phyloP scores from a whole-genome alignment of 2,329 filamentous ascomycete species.

The Emergomyces pasteurianus region DNA sequence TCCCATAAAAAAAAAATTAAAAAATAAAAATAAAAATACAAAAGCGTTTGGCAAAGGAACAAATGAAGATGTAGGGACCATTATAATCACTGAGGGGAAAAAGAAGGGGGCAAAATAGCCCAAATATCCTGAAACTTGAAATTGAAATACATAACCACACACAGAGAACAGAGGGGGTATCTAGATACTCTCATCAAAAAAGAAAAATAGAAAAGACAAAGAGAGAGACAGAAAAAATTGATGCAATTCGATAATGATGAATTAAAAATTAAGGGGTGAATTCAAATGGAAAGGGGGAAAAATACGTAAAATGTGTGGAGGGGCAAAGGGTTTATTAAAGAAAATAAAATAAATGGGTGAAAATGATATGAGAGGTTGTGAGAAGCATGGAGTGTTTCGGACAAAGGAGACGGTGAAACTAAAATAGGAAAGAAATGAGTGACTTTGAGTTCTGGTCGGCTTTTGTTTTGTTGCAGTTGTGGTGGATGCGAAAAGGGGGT shows the following conservation, averaged over 20 bases:
- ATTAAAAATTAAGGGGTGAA: not conserved
- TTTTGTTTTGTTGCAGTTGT: not conserved
- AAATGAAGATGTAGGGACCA: not conserved
- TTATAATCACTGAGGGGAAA: not conserved
- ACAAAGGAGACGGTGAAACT: not conserved
- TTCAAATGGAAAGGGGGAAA: not conserved
- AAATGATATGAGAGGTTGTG: not conserved
- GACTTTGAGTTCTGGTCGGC: not conserved
- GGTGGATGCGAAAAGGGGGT: not conserved
- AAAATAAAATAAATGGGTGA: not conserved
- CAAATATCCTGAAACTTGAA: not conserved
- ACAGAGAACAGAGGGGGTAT: conserved; percentile 1
- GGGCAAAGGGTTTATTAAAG: not conserved
- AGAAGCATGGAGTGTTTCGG: not conserved
- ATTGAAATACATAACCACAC: not conserved
- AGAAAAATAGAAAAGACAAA: not conserved
- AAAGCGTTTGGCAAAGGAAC: not conserved
- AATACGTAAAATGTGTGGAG: not conserved
- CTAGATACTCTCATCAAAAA: conserved; percentile 3
- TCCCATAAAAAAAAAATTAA: too few relatives aligned
- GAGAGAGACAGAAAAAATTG: not conserved
- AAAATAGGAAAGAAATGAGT: not conserved
- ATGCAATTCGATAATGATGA: not conserved
- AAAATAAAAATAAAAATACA: not conserved
- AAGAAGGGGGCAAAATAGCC: not conserved